A percentile compares a stretch with the other conserved stretches of the same genome.
phyloP scores from a whole-genome alignment of 2,329 filamentous ascomycete genomes.

The Aspergillus floridensis region DNA sequence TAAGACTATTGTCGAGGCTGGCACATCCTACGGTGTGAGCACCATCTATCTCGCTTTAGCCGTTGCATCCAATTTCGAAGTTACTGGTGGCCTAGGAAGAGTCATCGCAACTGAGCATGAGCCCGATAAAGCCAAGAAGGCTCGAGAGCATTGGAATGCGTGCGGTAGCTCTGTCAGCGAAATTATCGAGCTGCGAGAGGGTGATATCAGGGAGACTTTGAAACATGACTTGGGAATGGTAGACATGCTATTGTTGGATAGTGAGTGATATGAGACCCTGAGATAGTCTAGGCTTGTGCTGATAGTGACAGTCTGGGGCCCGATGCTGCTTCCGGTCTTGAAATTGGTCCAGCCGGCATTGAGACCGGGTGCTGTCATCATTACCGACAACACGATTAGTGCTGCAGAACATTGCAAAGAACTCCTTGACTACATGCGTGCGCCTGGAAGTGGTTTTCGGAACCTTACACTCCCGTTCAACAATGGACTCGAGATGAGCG shows the following conservation, averaged over 20 bases:
- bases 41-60: slow-evolving; percentile 63
- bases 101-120: slow-evolving; percentile 64
- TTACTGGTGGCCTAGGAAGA: slow-evolving; percentile 33
- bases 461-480: not conserved
- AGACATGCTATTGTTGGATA: slow-evolving; percentile 61
- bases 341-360: not conserved
- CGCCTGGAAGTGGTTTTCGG: not conserved
- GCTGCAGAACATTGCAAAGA: not conserved
- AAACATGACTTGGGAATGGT: slow-evolving; percentile 46
- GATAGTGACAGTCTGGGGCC: not conserved
- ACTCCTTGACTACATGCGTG: not conserved
- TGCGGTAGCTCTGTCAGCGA: slow-evolving; percentile 50
- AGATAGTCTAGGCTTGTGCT: not conserved
- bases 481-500: not conserved
- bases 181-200: slow-evolving; percentile 57
- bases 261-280: slow-evolving; percentile 34
- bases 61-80: slow-evolving; percentile 48
- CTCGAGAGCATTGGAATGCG: slow-evolving; percentile 54
- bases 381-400: not conserved
- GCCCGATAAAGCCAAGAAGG: slow-evolving; percentile 50
- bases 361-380: slow-evolving; percentile 1
- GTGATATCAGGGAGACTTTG: slow-evolving; percentile 58
- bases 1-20: slow-evolving; percentile 56
- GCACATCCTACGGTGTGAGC: slow-evolving; percentile 61
- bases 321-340: not conserved